A percentile compares a stretch with the other conserved stretches of the same genome.
Conservation (phyloP, 441 rosid species). For the Manihot esculenta region DNA sequence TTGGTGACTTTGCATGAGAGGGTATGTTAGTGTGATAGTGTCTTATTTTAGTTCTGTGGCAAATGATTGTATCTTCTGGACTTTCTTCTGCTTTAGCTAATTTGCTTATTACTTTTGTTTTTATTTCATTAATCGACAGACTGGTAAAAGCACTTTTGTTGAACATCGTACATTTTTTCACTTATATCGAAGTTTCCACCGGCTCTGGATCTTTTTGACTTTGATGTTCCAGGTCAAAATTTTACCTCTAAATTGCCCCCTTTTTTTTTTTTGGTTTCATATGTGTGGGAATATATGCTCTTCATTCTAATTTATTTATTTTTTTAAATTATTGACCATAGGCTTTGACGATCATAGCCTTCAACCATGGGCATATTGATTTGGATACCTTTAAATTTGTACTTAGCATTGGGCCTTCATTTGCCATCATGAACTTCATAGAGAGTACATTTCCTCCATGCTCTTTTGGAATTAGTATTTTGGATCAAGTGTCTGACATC, state of each 20-base stretch:
- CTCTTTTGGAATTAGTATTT: slow-evolving; percentile 21
- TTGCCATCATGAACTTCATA: slow-evolving; percentile 85
- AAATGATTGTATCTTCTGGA: slow-evolving; percentile 2
- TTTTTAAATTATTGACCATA: slow-evolving; percentile 32
- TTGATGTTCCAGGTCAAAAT: slow-evolving; percentile 92
- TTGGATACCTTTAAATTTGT: slow-evolving; percentile 72
- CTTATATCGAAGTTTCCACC: slow-evolving; percentile 91
- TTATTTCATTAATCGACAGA: slow-evolving; percentile 46
- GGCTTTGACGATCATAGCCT: slow-evolving; percentile 93
- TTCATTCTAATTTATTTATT: slow-evolving; percentile 18
- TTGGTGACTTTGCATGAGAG: not conserved
- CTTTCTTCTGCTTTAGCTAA: not conserved
- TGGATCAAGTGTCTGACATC: slow-evolving; percentile 11
- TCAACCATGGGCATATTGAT: slow-evolving; percentile 59
- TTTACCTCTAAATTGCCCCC: slow-evolving; percentile 18
- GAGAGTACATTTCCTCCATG: slow-evolving; percentile 52
- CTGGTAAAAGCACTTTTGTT: slow-evolving; percentile 96
- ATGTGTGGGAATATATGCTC: not conserved
- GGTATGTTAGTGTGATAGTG: not conserved
- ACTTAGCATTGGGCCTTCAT: slow-evolving; percentile 91
- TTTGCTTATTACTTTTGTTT: not conserved
- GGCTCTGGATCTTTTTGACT: slow-evolving; percentile 96
- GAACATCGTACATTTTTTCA: slow-evolving; percentile 99
- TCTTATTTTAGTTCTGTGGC: not conserved
- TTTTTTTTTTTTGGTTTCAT: slow-evolving; percentile 8